Evolutionary conservation across 2,329 filamentous ascomycete species (phyloP).

Genomic region (Pseudocercospora crystallina): DNA sequence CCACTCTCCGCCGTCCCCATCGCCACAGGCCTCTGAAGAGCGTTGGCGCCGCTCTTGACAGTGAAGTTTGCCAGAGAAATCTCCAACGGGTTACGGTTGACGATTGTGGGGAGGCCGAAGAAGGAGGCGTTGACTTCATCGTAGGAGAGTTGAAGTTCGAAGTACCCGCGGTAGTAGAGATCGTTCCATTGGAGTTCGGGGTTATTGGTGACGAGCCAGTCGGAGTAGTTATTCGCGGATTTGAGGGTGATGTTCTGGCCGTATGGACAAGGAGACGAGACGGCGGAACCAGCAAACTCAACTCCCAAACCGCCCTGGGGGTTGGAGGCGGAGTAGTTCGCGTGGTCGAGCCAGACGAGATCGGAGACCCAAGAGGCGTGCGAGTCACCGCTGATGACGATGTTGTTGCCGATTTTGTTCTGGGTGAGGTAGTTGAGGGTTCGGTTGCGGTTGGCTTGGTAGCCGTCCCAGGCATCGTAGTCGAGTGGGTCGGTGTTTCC

Average conservation of each 20-base stretch:
- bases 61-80: constrained; percentile 70
- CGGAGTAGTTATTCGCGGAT: constrained; percentile 50
- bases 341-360: constrained; percentile 45
- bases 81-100: constrained; percentile 62
- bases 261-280: constrained; percentile 59
- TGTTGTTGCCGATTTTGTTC: constrained; percentile 69
- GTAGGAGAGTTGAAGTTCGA: constrained; percentile 59
- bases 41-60: constrained; percentile 62
- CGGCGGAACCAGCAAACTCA: constrained; percentile 63
- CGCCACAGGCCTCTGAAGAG: constrained; percentile 51
- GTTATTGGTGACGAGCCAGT: constrained; percentile 53
- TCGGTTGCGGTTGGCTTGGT: constrained; percentile 68
- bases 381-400: constrained; percentile 69
- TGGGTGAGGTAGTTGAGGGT: constrained; percentile 66
- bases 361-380: constrained; percentile 61
- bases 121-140: constrained; percentile 62
- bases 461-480: constrained; percentile 65
- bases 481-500: constrained; percentile 49
- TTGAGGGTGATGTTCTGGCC: constrained; percentile 60
- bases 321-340: constrained; percentile 39
- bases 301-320: constrained; percentile 47
- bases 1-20: constrained; percentile 57
- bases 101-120: constrained; percentile 63
- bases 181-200: constrained; percentile 71
- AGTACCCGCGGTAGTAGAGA: constrained; percentile 72